phyloP scores from a whole-genome alignment of 1,284 basidiomycete genomes.

The Peniophora sp. region DNA sequence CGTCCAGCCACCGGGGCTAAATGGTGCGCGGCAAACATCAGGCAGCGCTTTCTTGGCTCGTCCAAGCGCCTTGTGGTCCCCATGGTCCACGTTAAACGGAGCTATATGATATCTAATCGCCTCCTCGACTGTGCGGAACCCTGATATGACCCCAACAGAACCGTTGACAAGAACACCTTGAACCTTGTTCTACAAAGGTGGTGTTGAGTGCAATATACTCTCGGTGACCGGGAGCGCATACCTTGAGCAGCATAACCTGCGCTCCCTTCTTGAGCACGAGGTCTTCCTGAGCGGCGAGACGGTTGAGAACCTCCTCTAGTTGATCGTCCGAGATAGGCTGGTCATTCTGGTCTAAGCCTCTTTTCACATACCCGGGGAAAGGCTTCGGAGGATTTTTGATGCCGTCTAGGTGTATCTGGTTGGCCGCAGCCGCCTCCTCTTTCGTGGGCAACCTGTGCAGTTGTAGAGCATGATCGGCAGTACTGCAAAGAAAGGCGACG shows the following conservation, averaged over 20 bases:
- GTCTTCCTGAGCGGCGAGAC: conserved; percentile 15
- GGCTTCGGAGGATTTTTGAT: conserved; percentile 20
- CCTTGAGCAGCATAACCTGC: conserved; percentile 40
- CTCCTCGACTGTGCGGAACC: conserved; percentile 36
- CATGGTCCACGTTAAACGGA: conserved; percentile 5
- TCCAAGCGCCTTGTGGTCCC: conserved; percentile 18
- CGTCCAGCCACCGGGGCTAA: too few species aligned
- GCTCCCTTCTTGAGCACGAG: conserved; percentile 23
- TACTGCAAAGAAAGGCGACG: conserved; percentile 11
- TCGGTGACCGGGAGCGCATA: conserved; percentile 2
- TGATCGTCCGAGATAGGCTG: conserved; percentile 11
- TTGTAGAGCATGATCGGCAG: conserved; percentile 14
- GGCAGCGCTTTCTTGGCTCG: conserved; percentile 3
- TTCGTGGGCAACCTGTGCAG: conserved; percentile 45
- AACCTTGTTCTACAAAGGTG: conserved; percentile 35
- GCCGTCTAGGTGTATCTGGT: conserved; percentile 34
- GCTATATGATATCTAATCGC: neutral
- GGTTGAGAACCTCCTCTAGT: conserved; percentile 18
- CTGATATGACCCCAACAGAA: conserved; percentile 75
- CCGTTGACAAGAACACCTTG: conserved; percentile 78
- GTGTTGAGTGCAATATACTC: neutral
- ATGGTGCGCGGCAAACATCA: too few species aligned
- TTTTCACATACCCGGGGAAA: conserved; percentile 29
- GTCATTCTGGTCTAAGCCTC: conserved; percentile 19
- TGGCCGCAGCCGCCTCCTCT: conserved; percentile 53